Evolutionary conservation across 345 rosid genomes (phyloP).

Genomic region (thale cress (Arabidopsis thaliana)): TAIR10.1 NC_003075.7:13172001-13172500

Average conservation of each 20-base stretch:
- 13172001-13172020: background rate
- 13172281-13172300: slow-evolving; percentile 86
- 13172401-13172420: slow-evolving; percentile 1
- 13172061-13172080: slow-evolving; percentile 96
- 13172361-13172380: slow-evolving; percentile 75
- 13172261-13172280: slow-evolving; percentile 70
- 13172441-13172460: slow-evolving; percentile 72
- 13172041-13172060: slow-evolving; percentile 95
- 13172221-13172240: background rate
- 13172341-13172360: slow-evolving; percentile 85
- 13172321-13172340: slow-evolving; percentile 97
- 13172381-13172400: slow-evolving; percentile 20
- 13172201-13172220: slow-evolving; percentile 10
- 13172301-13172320: slow-evolving; percentile 91
- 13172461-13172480: slow-evolving; percentile 92
- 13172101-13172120: slow-evolving; percentile 92
- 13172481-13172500: slow-evolving; percentile 95
- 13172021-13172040: slow-evolving; percentile 2
- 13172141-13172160: slow-evolving; percentile 95
- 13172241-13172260: background rate
- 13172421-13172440: background rate
- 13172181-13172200: slow-evolving; percentile 55
- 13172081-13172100: slow-evolving; percentile 90
- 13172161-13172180: slow-evolving; percentile 83
- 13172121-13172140: slow-evolving; percentile 98